Evolutionary conservation across 768 basidiomycete genomes (phyloP).

Genomic region (Mycena metata): DNA sequence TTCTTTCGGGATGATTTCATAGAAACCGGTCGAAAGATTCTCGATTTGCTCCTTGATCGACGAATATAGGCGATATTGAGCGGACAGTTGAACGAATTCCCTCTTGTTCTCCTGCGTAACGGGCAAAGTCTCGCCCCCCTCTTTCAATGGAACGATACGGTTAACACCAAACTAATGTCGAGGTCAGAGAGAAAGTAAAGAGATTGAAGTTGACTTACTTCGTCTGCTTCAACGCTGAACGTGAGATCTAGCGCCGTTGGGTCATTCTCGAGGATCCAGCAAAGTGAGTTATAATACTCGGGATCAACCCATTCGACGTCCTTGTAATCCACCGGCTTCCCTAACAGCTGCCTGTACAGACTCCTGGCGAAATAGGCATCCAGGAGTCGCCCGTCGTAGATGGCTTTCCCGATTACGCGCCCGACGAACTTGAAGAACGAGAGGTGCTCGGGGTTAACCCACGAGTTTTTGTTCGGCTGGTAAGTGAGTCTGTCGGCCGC

Average conservation of each 20-base stretch:
- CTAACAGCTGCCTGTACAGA: slow-evolving; percentile 94
- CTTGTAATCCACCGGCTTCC: slow-evolving; percentile 93
- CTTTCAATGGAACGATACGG: slow-evolving; percentile 89
- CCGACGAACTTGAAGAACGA: slow-evolving; percentile 99
- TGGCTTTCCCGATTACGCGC: slow-evolving; percentile 96
- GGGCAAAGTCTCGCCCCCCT: slow-evolving; percentile 83
- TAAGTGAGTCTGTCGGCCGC: slow-evolving; percentile 96
- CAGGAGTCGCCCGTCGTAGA: slow-evolving; percentile 94
- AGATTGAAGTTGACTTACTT: slow-evolving; percentile 63
- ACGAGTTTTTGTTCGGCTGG: slow-evolving; percentile 94
- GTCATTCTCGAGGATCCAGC: slow-evolving; percentile 99
- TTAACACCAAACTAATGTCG: slow-evolving; percentile 85
- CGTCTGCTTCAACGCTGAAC: slow-evolving; percentile 96
- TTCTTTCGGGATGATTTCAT: slow-evolving; percentile 98
- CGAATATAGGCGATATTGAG: slow-evolving; percentile 92
- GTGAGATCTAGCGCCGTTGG: slow-evolving; percentile 88
- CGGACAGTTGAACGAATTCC: slow-evolving; percentile 96
- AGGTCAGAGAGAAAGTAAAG: slow-evolving; percentile 28
- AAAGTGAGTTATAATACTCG: slow-evolving; percentile 97
- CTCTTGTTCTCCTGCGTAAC: slow-evolving; percentile 98
- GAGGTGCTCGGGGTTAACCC: slow-evolving; percentile 95
- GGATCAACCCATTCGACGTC: slow-evolving; percentile 99
- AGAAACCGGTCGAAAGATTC: slow-evolving; percentile 90
- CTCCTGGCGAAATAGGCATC: slow-evolving; percentile 99
- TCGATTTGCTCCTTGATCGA: slow-evolving; percentile 98